Evolutionary conservation across 345 rosid genomes (phyloP), one percentile per base, ranked within the genome.

Genomic region (Jatropha curcas): DNA sequence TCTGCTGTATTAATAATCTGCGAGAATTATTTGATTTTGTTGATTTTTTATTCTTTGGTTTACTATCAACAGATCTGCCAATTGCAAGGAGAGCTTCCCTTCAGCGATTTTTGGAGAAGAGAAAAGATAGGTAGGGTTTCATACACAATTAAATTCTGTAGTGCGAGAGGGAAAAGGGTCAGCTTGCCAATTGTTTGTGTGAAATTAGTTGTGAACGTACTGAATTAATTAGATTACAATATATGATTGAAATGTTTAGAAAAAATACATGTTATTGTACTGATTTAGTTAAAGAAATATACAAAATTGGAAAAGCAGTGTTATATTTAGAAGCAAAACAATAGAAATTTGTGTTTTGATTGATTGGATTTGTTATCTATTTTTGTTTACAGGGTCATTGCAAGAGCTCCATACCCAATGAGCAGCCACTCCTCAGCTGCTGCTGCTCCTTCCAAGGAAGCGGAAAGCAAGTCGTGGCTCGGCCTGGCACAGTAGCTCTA

Each of bases 71-170:
- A 92, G 98, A 89, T 80, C 84, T 94, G 24, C 98, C 98, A 46
- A 87, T 94, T 60, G 95, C 95, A n/a, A 83, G 97, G 87, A 82
- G 90, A 80, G 95, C 93, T 69, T 94, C 98, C 31, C 97, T 94
- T 19, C 98, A 90, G 76, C 86, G 98, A 67, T 94, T 94, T 88
- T 45, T 94, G 67, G 97, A 85, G 81, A 94, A 90, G 89, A 87
- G 98, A 71, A 94, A 94, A 81, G 96, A 94, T 39, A 87, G 96
- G 97, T 92, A 90, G 52, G 85, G 72, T 71, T 59, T 33, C 43
- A 41, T 68, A 60, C 37, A 74, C 11, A 2, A n/a, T 20, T 10
- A 16, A 46, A 48, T 48, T n/a, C 16, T 48, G 53, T 31, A 34
- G 55, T 60, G 24, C 14, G 19, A 16, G 20, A 33, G 3, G 22